Evolutionary conservation across 2,329 filamentous ascomycete genomes (phyloP), one percentile per base, ranked within the genome.

Genomic region (Fusarium dimerum): DNA sequence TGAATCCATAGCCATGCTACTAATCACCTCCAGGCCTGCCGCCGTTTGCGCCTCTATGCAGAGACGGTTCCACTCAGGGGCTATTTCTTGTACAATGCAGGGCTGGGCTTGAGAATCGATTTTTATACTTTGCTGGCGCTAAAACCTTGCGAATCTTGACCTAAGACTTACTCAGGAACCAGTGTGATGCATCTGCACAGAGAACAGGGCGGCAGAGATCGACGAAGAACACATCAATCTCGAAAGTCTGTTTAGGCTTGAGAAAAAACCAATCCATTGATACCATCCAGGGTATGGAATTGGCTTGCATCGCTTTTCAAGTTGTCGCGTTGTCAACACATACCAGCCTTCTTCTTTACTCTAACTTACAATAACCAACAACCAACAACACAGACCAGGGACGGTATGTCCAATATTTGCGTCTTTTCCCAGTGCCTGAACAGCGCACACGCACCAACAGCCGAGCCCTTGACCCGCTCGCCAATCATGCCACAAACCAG

Each of bases 61-160:
- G 48, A 63, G 60, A 64, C 60, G 63, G 58, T 58, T 64, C 62
- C 62, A 64, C 62, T 61, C 53, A 39, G 47, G 41, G 47, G 51
- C 48, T 57, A 26, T 42, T 48, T 47, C 13, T 26, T 26, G 20
- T 26, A 51, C 45, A 40, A 43, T 52, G 43, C 39, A 36, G 48
- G 38, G 45, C 55, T 51, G 48, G 15, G 45, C 47, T 52, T 36
- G 32, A 36, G 11, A 36, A 36, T 36, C 39, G 10, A 40, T 40
- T 40, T 10, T 40, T 40, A 40, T 15, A 20, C 17, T 40, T 20
- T 40, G 39, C 39, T 40, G n/a, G 36, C 36, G 13, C 36, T 13
- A 9, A 39, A 13, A 16, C 36, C 9, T 5, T 16, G 13, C 13
- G 9, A 39, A 40, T 40, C n/a, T 40, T 40, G n/a, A 20, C 3